Conservation (phyloP, 768 basidiomycete species). For the Hygrophoropsis aurantiaca region DNA sequence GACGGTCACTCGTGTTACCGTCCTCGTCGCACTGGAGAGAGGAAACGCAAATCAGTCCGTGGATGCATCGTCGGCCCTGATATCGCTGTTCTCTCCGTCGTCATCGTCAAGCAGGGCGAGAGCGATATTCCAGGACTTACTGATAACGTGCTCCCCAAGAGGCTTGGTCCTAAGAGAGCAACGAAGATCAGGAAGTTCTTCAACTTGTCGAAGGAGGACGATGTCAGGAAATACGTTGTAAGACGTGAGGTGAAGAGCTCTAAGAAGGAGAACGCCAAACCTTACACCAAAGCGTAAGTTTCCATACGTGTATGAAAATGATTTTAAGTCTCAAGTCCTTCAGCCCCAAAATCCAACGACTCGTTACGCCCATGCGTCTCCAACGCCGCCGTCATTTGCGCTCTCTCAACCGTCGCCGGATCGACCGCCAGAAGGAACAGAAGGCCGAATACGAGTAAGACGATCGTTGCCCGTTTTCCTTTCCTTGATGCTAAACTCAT, state of each 20-base stretch:
- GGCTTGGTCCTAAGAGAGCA: constrained; percentile 95
- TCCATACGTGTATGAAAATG: neutral
- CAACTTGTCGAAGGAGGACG: constrained; percentile 96
- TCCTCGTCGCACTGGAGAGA: constrained; percentile 86
- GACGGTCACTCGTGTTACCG: constrained; percentile 99
- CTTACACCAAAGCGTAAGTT: constrained; percentile 94
- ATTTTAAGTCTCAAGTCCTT: constrained; percentile 1
- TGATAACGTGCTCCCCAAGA: constrained; percentile 89
- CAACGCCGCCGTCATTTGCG: constrained; percentile 94
- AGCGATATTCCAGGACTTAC: constrained; percentile 88
- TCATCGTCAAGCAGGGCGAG: constrained; percentile 97
- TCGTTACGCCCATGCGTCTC: constrained; percentile 92
- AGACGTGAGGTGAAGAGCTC: constrained; percentile 83
- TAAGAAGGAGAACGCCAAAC: constrained; percentile 90
- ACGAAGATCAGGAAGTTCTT: constrained; percentile 98
- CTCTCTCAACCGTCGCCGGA: constrained; percentile 82
- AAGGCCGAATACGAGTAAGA: constrained; percentile 89
- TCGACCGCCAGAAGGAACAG: constrained; percentile 93
- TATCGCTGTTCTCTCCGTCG: constrained; percentile 90
- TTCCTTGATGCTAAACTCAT: too few relatives aligned
- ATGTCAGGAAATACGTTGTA: constrained; percentile 97
- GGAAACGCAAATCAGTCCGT: constrained; percentile 98
- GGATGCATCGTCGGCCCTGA: constrained; percentile 98
- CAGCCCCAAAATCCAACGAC: constrained; percentile 95
- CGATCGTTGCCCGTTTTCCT: neutral